Evolutionary conservation across 805 yeast genomes (phyloP), one percentile per base, ranked within the genome.

Genomic region (Nakazawaea anatomiae): DNA sequence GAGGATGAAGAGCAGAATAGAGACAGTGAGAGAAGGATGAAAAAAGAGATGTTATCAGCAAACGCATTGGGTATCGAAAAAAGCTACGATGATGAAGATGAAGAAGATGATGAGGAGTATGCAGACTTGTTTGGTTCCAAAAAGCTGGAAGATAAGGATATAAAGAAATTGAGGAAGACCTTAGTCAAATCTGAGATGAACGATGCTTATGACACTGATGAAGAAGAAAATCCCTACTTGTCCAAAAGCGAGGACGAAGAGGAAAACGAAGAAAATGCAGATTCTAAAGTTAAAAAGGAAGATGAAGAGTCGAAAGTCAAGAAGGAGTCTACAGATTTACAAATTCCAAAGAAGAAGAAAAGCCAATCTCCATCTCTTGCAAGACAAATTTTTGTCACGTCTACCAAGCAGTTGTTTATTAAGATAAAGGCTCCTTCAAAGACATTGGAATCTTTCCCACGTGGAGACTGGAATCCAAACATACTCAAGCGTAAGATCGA

Each of bases 1-100:
- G 98, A 92, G 61, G 82, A 91, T 54, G 98, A 92, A 62, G 97
- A 94, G 61, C 98, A 94, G 62, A 87, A 89, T 65, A 90, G 87
- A 65, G 87, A 89, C 55, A 87, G 90, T 47, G 97, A 94, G 67
- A 80, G 76, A 57, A 83, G 87, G 59, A 84, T 89, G 64, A 89
- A 88, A 65, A 82, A 77, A 56, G 96, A 89, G 65, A 88, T 87
- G 96, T 70, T 85, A 53, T 79, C 82, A 56, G 96, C 96, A 2
- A 85, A 84, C 48, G 87, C 85, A 42, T 77, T 88, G 53, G 63
- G 62, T 7, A 58, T 56, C 71, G 77, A 78, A 45, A 67, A 72
- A 32, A 82, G 79, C 49, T 90, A 85, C 35, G 83, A 75, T 34
- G 79, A 77, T 46, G 81, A 73, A 28, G 76, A 67, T 9, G 80